phyloP scores from a whole-genome alignment of 768 basidiomycete genomes.

The Collybia sp. region DNA sequence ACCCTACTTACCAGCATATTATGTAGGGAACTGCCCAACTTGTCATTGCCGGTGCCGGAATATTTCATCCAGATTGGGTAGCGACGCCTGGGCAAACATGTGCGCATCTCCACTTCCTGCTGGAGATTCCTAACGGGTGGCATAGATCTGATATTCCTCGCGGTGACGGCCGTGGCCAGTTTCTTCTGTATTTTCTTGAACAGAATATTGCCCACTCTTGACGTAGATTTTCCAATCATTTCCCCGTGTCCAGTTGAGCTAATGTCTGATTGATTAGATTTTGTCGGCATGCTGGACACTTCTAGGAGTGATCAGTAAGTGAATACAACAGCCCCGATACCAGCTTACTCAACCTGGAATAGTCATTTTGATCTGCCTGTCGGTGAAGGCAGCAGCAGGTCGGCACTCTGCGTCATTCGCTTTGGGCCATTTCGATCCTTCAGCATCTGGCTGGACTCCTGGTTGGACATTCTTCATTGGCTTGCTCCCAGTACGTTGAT shows the following conservation, averaged over 20 bases:
- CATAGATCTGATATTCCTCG: constrained; percentile 53
- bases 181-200: constrained; percentile 55
- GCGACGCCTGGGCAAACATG: constrained; percentile 59
- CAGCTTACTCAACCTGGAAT: background rate
- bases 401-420: constrained; percentile 52
- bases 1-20: background rate
- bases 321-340: background rate
- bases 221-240: constrained; percentile 26
- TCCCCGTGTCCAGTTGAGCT: background rate
- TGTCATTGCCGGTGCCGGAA: constrained; percentile 51
- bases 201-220: constrained; percentile 40
- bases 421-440: constrained; percentile 53
- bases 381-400: constrained; percentile 51
- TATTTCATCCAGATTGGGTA: constrained; percentile 56
- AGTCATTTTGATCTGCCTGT: constrained; percentile 55
- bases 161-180: constrained; percentile 40
- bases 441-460: constrained; percentile 62
- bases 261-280: constrained; percentile 30
- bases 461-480: constrained; percentile 72
- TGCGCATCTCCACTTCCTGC: constrained; percentile 13
- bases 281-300: constrained; percentile 62
- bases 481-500: constrained; percentile 42
- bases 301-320: constrained; percentile 45
- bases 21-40: constrained; percentile 52
- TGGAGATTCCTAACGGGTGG: constrained; percentile 2